These are phyloP conservation scores for Albatrellus ellisii DNA, from an alignment of 768 basidiomycete genomes.

Conservation along the genomic window DNA sequence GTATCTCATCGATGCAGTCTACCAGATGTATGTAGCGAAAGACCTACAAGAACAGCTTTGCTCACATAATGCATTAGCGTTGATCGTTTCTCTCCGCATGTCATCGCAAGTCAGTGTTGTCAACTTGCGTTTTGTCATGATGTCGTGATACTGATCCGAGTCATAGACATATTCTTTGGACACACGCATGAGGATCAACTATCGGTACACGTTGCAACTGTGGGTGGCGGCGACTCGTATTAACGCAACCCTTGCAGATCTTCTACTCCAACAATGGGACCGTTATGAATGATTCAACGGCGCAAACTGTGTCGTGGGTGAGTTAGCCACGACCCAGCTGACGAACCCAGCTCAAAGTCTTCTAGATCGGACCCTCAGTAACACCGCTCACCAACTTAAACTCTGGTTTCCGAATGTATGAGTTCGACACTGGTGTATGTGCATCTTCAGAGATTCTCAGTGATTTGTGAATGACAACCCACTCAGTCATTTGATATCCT, in stretches of 20 bases:
- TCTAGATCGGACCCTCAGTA: constrained; percentile 53
- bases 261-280: constrained; percentile 67
- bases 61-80: constrained; percentile 28
- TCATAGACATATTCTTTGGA: constrained; percentile 60
- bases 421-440: constrained; percentile 55
- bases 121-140: constrained; percentile 1
- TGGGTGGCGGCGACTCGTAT: background rate
- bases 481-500: constrained; percentile 64
- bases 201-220: constrained; percentile 26
- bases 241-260: constrained; percentile 28
- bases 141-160: constrained; percentile 9
- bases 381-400: constrained; percentile 63
- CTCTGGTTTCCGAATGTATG: constrained; percentile 62
- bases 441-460: background rate
- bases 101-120: constrained; percentile 58
- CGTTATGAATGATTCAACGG: constrained; percentile 38
- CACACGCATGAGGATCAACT: constrained; percentile 69
- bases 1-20: constrained; percentile 23
- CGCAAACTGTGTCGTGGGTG: constrained; percentile 41
- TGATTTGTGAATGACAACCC: background rate
- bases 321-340: constrained; percentile 9
- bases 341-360: background rate
- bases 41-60: background rate
- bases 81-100: constrained; percentile 68
- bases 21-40: constrained; percentile 31